These are phyloP conservation scores for Acorus gramineus DNA, from an alignment of 106 monocot genomes.

Conservation along the genomic window DNA sequence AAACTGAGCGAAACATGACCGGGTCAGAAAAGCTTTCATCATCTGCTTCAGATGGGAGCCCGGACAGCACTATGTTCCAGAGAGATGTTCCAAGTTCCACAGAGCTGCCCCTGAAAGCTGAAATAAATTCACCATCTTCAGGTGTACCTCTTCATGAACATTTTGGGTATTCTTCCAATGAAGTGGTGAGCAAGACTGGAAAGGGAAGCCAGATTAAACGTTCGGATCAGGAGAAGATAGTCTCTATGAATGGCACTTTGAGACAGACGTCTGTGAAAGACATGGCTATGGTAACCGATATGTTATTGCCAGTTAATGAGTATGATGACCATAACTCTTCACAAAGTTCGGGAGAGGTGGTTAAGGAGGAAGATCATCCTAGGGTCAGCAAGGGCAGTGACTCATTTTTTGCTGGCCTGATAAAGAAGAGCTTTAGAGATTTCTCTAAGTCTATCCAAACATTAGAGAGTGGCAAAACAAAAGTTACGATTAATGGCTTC, in stretches of 20 bases:
- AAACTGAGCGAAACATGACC: conserved; percentile 27
- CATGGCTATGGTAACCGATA: conserved; percentile 51
- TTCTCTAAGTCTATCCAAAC: conserved; percentile 45
- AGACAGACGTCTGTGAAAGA: conserved; percentile 67
- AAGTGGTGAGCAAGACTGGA: conserved; percentile 36
- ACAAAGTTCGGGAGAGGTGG: conserved; percentile 44
- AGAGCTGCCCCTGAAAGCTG: conserved; percentile 30
- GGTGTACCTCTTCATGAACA: conserved; percentile 64
- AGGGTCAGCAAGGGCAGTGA: conserved; percentile 48
- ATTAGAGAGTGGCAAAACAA: conserved; percentile 34
- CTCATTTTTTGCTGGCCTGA: conserved; percentile 67
- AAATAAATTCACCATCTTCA: conserved; percentile 29
- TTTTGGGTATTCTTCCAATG: conserved; percentile 47
- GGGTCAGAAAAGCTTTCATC: conserved; percentile 45
- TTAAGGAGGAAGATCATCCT: conserved; percentile 35
- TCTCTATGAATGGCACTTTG: conserved; percentile 34
- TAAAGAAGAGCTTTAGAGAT: conserved; percentile 84
- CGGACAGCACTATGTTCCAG: conserved; percentile 35
- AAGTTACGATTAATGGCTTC: conserved; percentile 76
- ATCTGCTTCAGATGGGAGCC: conserved; percentile 27
- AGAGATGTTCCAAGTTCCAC: conserved; percentile 35
- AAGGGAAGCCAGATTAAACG: conserved; percentile 64
- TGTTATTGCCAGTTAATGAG: conserved; percentile 47
- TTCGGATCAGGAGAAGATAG: conserved; percentile 65
- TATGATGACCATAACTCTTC: conserved; percentile 40